phyloP scores from a whole-genome alignment of 2,329 filamentous ascomycete species.

The Trichoderma sp. region DNA sequence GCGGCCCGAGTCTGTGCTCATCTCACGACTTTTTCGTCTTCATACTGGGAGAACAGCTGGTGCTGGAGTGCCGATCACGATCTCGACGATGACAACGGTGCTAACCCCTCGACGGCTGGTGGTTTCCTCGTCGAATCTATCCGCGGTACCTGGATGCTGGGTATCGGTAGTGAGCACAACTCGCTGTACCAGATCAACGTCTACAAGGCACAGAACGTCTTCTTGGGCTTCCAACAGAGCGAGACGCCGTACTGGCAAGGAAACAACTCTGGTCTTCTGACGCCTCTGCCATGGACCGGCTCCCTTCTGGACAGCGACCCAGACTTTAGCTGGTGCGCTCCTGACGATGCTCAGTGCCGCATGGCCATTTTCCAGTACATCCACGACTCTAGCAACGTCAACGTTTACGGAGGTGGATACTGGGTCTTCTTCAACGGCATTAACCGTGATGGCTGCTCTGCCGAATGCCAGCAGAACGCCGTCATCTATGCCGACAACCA shows the following conservation, averaged over 20 bases:
- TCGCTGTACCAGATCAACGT: slow-evolving; percentile 56
- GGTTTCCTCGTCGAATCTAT: slow-evolving; percentile 48
- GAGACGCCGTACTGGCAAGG: slow-evolving; percentile 48
- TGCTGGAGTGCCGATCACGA: slow-evolving; percentile 50
- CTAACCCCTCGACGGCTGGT: slow-evolving; percentile 48
- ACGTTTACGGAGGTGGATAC: slow-evolving; percentile 29
- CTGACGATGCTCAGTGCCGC: slow-evolving; percentile 29
- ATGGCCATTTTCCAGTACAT: slow-evolving; percentile 26
- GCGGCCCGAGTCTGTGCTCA: slow-evolving; percentile 51
- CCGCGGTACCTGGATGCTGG: slow-evolving; percentile 52
- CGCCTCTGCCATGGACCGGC: slow-evolving; percentile 43
- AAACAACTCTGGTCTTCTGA: slow-evolving; percentile 33
- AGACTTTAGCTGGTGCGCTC: slow-evolving; percentile 31
- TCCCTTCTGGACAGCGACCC: slow-evolving; percentile 28
- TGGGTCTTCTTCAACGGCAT: slow-evolving; percentile 33
- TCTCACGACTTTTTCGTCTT: slow-evolving; percentile 45
- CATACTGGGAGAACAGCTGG: slow-evolving; percentile 58
- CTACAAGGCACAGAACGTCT: slow-evolving; percentile 45
- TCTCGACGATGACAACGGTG: slow-evolving; percentile 45
- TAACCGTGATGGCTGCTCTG: slow-evolving; percentile 23
- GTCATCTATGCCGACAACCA: slow-evolving; percentile 25
- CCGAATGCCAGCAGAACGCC: slow-evolving; percentile 25
- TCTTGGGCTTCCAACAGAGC: slow-evolving; percentile 47
- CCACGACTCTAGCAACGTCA: slow-evolving; percentile 23
- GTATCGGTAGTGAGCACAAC: slow-evolving; percentile 53